These are phyloP conservation scores for Aspergillus aculeatinus DNA, from an alignment of 2,329 filamentous ascomycete genomes.

Conservation along the genomic window DNA sequence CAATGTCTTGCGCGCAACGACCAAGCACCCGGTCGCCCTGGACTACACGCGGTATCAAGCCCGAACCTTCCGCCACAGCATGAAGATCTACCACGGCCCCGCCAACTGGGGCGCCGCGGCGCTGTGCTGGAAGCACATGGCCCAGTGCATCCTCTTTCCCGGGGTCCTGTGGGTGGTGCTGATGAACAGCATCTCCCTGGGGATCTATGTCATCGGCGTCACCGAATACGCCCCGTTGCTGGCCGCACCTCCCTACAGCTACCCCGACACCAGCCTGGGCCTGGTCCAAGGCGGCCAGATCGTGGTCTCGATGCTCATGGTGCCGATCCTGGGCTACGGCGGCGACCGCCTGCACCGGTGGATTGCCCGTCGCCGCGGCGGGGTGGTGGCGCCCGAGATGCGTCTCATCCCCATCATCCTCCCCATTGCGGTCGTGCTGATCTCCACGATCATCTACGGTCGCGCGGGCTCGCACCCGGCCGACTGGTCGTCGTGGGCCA, in stretches of 20 bases:
- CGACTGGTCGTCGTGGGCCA: slow-evolving; percentile 7
- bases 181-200: slow-evolving; percentile 13
- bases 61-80: slow-evolving; percentile 5
- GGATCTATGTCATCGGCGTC: slow-evolving; percentile 14
- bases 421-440: not conserved
- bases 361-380: not conserved
- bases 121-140: slow-evolving; percentile 13
- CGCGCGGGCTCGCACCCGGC: slow-evolving; percentile 6
- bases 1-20: not conserved
- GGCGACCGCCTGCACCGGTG: slow-evolving; percentile 7
- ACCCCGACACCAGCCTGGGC: slow-evolving; percentile 7
- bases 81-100: not conserved
- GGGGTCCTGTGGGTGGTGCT: slow-evolving; percentile 13
- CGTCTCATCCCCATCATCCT: slow-evolving; percentile 7
- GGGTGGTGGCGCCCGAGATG: slow-evolving; percentile 6
- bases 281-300: slow-evolving; percentile 14
- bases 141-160: slow-evolving; percentile 11
- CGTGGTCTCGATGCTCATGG: slow-evolving; percentile 12
- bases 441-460: slow-evolving; percentile 11
- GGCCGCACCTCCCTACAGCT: slow-evolving; percentile 8
- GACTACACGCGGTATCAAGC: slow-evolving; percentile 5
- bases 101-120: slow-evolving; percentile 9
- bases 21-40: not conserved
- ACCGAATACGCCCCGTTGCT: slow-evolving; percentile 10
- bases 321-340: slow-evolving; percentile 14